Conservation (phyloP, 257 asterid genomes). For the Solanum clarkiae region DNA sequence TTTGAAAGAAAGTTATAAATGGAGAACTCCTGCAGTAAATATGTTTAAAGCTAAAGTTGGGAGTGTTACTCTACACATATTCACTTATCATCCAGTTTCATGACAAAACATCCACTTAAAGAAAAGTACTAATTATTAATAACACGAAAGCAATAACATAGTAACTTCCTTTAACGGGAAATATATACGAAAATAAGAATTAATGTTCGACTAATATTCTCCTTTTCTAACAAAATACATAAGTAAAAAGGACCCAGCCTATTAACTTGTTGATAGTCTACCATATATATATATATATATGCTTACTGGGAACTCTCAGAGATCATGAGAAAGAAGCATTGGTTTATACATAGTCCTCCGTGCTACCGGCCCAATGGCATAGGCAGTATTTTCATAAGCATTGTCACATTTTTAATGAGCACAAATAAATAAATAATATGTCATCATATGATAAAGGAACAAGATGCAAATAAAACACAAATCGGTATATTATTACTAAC, state of each 20-base stretch:
- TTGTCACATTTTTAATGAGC: neutral
- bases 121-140: neutral
- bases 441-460: neutral
- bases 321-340: neutral
- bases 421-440: neutral
- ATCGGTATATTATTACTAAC: neutral
- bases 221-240: neutral
- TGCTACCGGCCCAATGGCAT: neutral
- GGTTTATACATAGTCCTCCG: neutral
- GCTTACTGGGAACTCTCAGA: neutral
- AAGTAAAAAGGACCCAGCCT: neutral
- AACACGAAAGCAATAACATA: neutral
- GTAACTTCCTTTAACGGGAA: neutral
- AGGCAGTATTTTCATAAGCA: neutral
- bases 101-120: neutral
- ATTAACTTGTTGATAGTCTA: neutral
- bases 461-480: neutral
- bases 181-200: neutral
- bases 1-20: neutral
- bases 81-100: neutral
- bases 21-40: neutral
- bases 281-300: neutral
- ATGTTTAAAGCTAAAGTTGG: neutral
- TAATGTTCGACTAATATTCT: neutral
- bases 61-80: neutral